Evolutionary conservation across 306 rosid genomes (phyloP), one percentile per base, ranked within the genome.

Genomic region (Mimosa pudica): DNA sequence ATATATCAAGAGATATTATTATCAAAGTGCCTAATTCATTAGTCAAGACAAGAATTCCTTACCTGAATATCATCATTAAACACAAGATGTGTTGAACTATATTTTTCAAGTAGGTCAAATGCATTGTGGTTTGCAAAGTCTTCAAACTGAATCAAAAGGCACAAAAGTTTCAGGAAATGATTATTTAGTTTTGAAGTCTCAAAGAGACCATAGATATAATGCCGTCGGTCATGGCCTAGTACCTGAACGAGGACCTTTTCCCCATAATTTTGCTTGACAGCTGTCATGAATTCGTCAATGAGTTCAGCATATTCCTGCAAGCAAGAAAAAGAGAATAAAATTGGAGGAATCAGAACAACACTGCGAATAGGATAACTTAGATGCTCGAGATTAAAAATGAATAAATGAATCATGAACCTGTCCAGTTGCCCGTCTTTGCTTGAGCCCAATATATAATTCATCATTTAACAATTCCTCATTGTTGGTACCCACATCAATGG

Each of bases 111-210:
- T 74, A 96, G 94, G 86, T 89, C 96, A 66, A 96, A 96, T 71
- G 99, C 99, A 89, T 96, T 96, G 94, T 96, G 97, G 86, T 96
- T 96, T 36, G 99, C 99, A 7, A 96, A 96, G 86, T 96, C 99
- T 90, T 96, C 99, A 87, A 93, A 96, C 98, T 95, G 64, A 82
- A 82, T 47, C 52, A 79, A 47, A 71, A 7, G 45, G 69, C 38
- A 81, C 46, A 84, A 79, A 47, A 74, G 12, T 75, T 33, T 78
- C 54, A 85, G 86, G 70, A 73, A 68, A 86, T 67, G 38, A 8
- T 18, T 61, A 62, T 64, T 51, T 44, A 77, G 47, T 30, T 51
- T 35, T 17, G 41, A 20, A 55, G 33, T 33, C 11, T 46, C 38
- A 38, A 14, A 75, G 42, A 48, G 79, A 79, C 70, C 71, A 77